Evolutionary conservation across 2,329 filamentous ascomycete genomes (phyloP).

Genomic region (Hirsutella rhossiliensis): DNA sequence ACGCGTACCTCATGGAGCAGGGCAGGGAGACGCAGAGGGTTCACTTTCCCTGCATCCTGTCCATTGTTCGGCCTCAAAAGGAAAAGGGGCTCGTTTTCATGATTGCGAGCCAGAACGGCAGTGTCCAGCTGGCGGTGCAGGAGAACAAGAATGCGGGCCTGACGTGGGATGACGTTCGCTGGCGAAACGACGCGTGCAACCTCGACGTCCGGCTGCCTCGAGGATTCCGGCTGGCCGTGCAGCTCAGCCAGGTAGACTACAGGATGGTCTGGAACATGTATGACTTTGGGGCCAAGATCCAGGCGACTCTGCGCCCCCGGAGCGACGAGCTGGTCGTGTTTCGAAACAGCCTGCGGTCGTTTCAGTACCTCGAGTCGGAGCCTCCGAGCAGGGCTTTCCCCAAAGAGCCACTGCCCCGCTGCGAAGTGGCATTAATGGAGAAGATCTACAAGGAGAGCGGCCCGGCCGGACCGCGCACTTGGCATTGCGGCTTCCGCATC

Average conservation of each 20-base stretch:
- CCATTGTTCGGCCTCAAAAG: constrained; percentile 57
- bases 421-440: constrained; percentile 67
- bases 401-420: constrained; percentile 57
- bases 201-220: constrained; percentile 62
- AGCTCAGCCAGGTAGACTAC: constrained; percentile 67
- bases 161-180: constrained; percentile 72
- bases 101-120: constrained; percentile 67
- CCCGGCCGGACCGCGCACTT: constrained; percentile 57
- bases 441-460: constrained; percentile 54
- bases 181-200: constrained; percentile 55
- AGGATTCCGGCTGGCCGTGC: constrained; percentile 60
- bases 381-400: constrained; percentile 63
- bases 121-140: constrained; percentile 64
- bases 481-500: constrained; percentile 71
- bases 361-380: constrained; percentile 70
- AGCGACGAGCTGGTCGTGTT: constrained; percentile 60
- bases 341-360: constrained; percentile 55
- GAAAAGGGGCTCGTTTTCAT: constrained; percentile 61
- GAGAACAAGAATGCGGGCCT: constrained; percentile 54
- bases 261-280: constrained; percentile 71
- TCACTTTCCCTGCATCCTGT: constrained; percentile 62
- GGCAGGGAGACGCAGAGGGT: constrained; percentile 57
- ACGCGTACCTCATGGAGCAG: constrained; percentile 62
- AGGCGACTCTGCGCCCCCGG: constrained; percentile 55
- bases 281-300: constrained; percentile 69